Conservation (phyloP, 805 yeast genomes). For the Candida chauliodis region DNA sequence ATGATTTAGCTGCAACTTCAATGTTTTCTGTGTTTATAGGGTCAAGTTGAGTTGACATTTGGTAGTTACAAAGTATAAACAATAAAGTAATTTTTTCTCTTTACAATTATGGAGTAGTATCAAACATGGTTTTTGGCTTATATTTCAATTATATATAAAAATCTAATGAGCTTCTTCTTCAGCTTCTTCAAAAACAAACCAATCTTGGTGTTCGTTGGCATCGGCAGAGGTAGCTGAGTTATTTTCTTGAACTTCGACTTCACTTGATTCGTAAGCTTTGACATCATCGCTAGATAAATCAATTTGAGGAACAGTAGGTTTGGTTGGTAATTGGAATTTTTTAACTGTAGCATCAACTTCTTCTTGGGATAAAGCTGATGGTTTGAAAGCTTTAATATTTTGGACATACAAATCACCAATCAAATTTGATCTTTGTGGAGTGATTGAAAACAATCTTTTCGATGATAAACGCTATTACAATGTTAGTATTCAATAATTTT, state of each 20-base stretch:
- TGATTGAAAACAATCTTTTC: slow-evolving; percentile 40
- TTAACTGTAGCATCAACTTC: slow-evolving; percentile 78
- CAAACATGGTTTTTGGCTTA: neutral
- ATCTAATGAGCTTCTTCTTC: slow-evolving; percentile 47
- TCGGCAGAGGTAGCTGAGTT: slow-evolving; percentile 33
- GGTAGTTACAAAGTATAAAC: neutral
- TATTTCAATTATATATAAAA: neutral
- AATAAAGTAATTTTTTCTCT: neutral
- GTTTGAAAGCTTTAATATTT: slow-evolving; percentile 87
- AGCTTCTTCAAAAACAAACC: slow-evolving; percentile 76
- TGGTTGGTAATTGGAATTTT: slow-evolving; percentile 77
- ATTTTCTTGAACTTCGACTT: slow-evolving; percentile 62
- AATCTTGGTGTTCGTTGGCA: slow-evolving; percentile 52
- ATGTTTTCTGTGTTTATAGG: neutral
- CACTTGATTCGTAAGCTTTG: slow-evolving; percentile 61
- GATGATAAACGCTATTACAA: slow-evolving; percentile 30
- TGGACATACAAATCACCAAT: slow-evolving; percentile 81
- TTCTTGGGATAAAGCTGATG: slow-evolving; percentile 65
- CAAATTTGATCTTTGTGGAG: slow-evolving; percentile 51
- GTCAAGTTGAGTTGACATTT: slow-evolving; percentile 1
- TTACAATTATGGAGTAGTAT: too few relatives aligned
- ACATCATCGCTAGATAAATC: slow-evolving; percentile 71
- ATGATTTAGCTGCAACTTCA: slow-evolving; percentile 29
- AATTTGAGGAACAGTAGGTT: slow-evolving; percentile 70
- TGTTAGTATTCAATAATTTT: too few relatives aligned